Percentiles rank a stretch among this genome's conserved stretches.
These are phyloP conservation scores for Guyanaporus albipodus DNA, from an alignment of 768 basidiomycete species.

Conservation along the genomic window DNA sequence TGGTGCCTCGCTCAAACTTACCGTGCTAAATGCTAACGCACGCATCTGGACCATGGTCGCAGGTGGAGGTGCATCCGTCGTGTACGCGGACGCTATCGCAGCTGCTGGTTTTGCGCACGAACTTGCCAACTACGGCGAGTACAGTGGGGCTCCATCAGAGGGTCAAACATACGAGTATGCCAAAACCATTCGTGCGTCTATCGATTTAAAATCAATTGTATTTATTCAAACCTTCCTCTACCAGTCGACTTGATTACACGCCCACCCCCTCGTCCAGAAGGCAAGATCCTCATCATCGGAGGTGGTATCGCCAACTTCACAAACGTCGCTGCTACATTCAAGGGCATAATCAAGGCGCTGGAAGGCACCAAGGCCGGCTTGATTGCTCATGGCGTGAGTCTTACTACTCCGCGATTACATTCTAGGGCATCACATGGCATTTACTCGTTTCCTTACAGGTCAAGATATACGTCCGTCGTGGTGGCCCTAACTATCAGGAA, in stretches of 20 bases:
- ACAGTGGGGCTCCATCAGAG: conserved; percentile 96
- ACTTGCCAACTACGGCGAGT: conserved; percentile 99
- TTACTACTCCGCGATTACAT: not conserved
- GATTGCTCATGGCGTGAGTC: conserved; percentile 42
- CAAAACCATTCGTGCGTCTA: conserved; percentile 84
- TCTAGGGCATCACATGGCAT: not conserved
- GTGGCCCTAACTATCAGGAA: conserved; percentile 99
- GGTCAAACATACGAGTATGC: conserved; percentile 99
- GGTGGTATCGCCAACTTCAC: conserved; percentile 99
- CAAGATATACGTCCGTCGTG: conserved; percentile 95
- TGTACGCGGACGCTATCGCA: conserved; percentile 73
- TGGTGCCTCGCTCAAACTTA: conserved; percentile 96
- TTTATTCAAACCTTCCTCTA: not conserved
- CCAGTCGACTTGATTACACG: conserved; percentile 92
- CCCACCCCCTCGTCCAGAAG: conserved; percentile 73
- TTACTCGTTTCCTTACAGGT: conserved; percentile 53
- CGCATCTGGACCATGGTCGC: conserved; percentile 99
- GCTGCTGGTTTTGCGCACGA: conserved; percentile 96
- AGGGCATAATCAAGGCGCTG: conserved; percentile 97
- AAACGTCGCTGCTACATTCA: conserved; percentile 98
- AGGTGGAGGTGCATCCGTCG: conserved; percentile 82
- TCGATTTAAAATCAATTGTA: not conserved
- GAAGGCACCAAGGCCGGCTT: conserved; percentile 88
- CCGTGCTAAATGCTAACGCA: conserved; percentile 91
- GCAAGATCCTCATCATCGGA: conserved; percentile 99